Percentiles rank a stretch among this genome's conserved stretches.
These are phyloP conservation scores for Pythium brachiatum DNA, from an alignment of 352 stramenopile species.

Conservation along the genomic window DNA sequence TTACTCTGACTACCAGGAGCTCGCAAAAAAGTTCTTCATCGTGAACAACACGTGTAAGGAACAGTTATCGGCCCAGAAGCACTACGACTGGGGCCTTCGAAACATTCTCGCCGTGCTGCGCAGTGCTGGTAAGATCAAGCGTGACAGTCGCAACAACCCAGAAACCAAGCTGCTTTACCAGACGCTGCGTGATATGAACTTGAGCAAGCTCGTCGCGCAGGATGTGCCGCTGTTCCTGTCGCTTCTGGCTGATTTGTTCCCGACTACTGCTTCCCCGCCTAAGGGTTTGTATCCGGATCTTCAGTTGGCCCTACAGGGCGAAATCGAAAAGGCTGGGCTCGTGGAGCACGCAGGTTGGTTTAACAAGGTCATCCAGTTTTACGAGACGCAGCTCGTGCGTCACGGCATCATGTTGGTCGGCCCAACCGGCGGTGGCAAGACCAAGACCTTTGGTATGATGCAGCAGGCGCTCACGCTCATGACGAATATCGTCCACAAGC, in stretches of 20 bases:
- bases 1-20: constrained; percentile 90
- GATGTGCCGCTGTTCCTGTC: constrained; percentile 98
- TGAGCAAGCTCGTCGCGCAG: constrained; percentile 97
- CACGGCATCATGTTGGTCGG: constrained; percentile 98
- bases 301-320: constrained; percentile 52
- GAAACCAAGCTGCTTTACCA: constrained; percentile 96
- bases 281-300: constrained; percentile 89
- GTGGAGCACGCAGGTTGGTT: constrained; percentile 75
- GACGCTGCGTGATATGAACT: constrained; percentile 96
- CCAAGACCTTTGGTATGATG: constrained; percentile 94
- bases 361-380: constrained; percentile 96
- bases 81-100: constrained; percentile 90
- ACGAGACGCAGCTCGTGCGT: constrained; percentile 97
- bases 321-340: constrained; percentile 66
- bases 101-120: constrained; percentile 89
- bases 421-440: constrained; percentile 95
- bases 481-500: constrained; percentile 92
- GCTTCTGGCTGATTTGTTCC: constrained; percentile 96
- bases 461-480: constrained; percentile 90
- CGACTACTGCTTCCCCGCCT: constrained; percentile 74
- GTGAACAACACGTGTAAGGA: constrained; percentile 90
- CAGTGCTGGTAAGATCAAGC: constrained; percentile 88
- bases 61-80: constrained; percentile 87
- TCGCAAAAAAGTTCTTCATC: constrained; percentile 90
- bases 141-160: constrained; percentile 84